Evolutionary conservation across 129 eudicot species (phyloP).

Genomic region (Saposhnikovia divaricata): DNA sequence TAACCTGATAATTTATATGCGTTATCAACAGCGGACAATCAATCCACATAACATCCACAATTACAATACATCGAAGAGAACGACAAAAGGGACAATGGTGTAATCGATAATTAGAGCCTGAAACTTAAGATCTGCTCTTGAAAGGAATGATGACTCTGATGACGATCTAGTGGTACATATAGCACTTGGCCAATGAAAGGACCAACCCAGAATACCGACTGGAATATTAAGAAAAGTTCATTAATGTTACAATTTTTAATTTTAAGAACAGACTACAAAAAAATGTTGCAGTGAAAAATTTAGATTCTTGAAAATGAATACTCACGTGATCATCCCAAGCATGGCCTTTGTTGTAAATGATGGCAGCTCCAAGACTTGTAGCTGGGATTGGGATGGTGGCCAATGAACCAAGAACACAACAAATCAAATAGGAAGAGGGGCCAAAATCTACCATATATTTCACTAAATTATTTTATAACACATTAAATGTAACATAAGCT

Average conservation of each 20-base stretch:
- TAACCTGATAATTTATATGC: conserved; percentile 40
- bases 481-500: not conserved
- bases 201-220: conserved; percentile 96
- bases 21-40: conserved; percentile 10
- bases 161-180: conserved; percentile 64
- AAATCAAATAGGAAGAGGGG: conserved; percentile 87
- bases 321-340: conserved; percentile 93
- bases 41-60: not conserved
- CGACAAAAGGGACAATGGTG: conserved; percentile 10
- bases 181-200: conserved; percentile 77
- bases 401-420: conserved; percentile 86
- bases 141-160: conserved; percentile 89
- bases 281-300: not conserved
- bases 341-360: conserved; percentile 66
- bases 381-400: conserved; percentile 96
- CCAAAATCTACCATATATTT: conserved; percentile 51
- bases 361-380: conserved; percentile 89
- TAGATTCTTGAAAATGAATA: not conserved
- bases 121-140: conserved; percentile 56
- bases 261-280: not conserved
- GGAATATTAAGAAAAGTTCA: not conserved
- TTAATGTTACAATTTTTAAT: not conserved
- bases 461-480: not conserved
- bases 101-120: not conserved
- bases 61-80: not conserved